A percentile compares a stretch with the other conserved stretches of the same genome.
phyloP scores from a whole-genome alignment of 2,329 filamentous ascomycete genomes.

The Diaporthe sp. region DNA sequence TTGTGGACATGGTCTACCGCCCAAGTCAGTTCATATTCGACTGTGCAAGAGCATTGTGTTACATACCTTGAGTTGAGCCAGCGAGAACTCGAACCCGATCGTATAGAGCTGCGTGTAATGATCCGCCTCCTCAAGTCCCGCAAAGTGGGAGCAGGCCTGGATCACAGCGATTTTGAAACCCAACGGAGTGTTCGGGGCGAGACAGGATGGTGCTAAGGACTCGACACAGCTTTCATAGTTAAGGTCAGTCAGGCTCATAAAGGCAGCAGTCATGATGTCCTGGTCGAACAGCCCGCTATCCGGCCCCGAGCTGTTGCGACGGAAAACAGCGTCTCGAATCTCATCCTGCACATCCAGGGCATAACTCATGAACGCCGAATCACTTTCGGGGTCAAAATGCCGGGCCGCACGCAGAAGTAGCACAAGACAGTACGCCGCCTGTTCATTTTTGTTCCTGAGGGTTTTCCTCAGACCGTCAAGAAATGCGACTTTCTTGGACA shows the following conservation, averaged over 20 bases:
- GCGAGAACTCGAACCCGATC: slow-evolving; percentile 69
- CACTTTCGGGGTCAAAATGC: slow-evolving; percentile 74
- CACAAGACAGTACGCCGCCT: slow-evolving; percentile 76
- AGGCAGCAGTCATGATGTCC: slow-evolving; percentile 75
- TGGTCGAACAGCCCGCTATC: slow-evolving; percentile 70
- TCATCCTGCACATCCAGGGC: slow-evolving; percentile 79
- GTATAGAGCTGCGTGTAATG: slow-evolving; percentile 69
- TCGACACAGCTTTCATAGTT: slow-evolving; percentile 71
- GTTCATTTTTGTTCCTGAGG: slow-evolving; percentile 74
- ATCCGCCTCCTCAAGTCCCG: slow-evolving; percentile 62
- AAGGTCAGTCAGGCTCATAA: slow-evolving; percentile 74
- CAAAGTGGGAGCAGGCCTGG: slow-evolving; percentile 74
- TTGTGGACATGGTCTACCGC: slow-evolving; percentile 54
- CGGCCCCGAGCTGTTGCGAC: slow-evolving; percentile 60
- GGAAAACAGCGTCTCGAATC: slow-evolving; percentile 75
- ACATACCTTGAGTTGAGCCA: slow-evolving; percentile 67
- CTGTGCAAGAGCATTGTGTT: slow-evolving; percentile 36
- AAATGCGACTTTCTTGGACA: slow-evolving; percentile 76
- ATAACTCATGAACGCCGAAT: slow-evolving; percentile 75
- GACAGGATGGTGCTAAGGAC: slow-evolving; percentile 68
- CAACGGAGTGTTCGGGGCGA: slow-evolving; percentile 68
- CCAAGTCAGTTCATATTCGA: slow-evolving; percentile 11
- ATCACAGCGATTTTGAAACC: slow-evolving; percentile 74
- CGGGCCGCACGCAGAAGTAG: slow-evolving; percentile 73
- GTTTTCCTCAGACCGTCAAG: slow-evolving; percentile 74